Percentiles rank a stretch among this genome's conserved stretches.
These are phyloP conservation scores for Zopfochytrium polystomum DNA, from an alignment of 371 early-diverging fungal genomes.

Conservation along the genomic window DNA sequence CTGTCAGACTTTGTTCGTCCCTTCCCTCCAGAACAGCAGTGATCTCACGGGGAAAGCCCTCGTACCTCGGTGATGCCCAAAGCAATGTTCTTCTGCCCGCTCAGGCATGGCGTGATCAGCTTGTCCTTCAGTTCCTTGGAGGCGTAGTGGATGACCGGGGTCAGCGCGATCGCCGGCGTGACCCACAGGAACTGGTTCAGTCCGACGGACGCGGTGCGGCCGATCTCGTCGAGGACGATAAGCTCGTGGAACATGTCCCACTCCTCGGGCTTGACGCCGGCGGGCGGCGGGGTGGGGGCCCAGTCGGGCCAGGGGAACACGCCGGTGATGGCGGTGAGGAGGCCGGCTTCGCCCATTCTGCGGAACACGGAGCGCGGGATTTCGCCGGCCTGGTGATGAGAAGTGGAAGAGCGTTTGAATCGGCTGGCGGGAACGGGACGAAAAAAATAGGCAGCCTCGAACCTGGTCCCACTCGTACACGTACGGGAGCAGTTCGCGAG, in stretches of 20 bases:
- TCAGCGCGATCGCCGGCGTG: constrained; percentile 32
- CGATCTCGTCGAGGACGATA: constrained; percentile 27
- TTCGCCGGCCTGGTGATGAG: constrained; percentile 45
- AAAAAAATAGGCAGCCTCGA: too few species aligned
- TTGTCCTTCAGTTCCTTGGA: constrained; percentile 28
- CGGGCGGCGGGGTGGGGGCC: constrained; percentile 26
- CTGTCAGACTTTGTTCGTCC: too few species aligned
- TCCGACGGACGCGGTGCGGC: constrained; percentile 22
- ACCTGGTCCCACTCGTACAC: constrained; percentile 46
- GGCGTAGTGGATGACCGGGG: constrained; percentile 44
- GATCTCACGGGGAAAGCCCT: too few species aligned
- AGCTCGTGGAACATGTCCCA: constrained; percentile 45
- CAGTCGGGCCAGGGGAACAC: constrained; percentile 30
- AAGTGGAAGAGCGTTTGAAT: too few species aligned
- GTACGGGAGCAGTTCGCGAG: constrained; percentile 46
- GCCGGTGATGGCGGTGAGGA: constrained; percentile 26
- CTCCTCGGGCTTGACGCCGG: constrained; percentile 30
- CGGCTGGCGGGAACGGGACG: too few species aligned
- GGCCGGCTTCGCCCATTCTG: constrained; percentile 45
- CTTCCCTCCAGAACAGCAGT: too few species aligned
- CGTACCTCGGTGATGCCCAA: constrained; percentile 39
- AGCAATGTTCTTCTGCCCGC: constrained; percentile 39
- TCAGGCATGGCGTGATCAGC: constrained; percentile 27
- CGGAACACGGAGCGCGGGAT: constrained; percentile 46
- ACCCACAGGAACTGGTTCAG: constrained; percentile 8